Base-by-base conservation (phyloP, 495 filamentous ascomycete species). In the Penicillium angulare region DNA sequence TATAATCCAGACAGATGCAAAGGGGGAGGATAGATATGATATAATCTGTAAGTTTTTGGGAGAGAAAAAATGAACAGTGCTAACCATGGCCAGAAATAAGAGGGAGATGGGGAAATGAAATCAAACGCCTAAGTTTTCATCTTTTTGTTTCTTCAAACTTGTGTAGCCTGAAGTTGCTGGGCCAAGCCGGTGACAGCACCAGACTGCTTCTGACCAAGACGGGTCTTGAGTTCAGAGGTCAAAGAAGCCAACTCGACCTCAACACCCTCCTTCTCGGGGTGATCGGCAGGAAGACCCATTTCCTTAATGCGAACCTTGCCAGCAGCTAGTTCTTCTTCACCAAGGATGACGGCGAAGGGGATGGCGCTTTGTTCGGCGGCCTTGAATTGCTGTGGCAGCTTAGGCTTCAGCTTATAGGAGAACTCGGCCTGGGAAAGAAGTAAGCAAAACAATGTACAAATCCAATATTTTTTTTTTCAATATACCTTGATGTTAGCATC, bases 261-360 rank as follows among this genome's bases (percentile, higher is more conserved):
- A 26, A 89, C 82, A 42, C 89, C 90, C 24, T 92, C 86, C 76
- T 95, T 95, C 61, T 95, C 89, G 0, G 88, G 83, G 74, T 95
- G 87, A 29, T 82, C 88, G 23, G 90, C 84, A 2, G 76, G 74
- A 41, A 92, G 76, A 36, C 89, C 88, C 76, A 93, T 81, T 69
- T 91, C 85, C 78, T 96, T 96, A 56, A 95, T 77, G 67, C 85
- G 88, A 55, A 89, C 83, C 62, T 91, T 85, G 22, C 87, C 87
- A 13, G 79, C 73, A 43, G 81, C 81, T 26, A 89, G 66, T 64
- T 93, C 89, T 49, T 91, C 87, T 57, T 92, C 88, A 24, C 89
- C 88, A 7, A 95, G 74, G 53, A 93, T 88, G 18, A 92, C 73
- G 6, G 80, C 86, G 60, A 89, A 85, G 3, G 88, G 88, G 15